These are phyloP conservation scores for Colletotrichum phormii DNA, from an alignment of 2,329 filamentous ascomycete species.

Conservation along the genomic window DNA sequence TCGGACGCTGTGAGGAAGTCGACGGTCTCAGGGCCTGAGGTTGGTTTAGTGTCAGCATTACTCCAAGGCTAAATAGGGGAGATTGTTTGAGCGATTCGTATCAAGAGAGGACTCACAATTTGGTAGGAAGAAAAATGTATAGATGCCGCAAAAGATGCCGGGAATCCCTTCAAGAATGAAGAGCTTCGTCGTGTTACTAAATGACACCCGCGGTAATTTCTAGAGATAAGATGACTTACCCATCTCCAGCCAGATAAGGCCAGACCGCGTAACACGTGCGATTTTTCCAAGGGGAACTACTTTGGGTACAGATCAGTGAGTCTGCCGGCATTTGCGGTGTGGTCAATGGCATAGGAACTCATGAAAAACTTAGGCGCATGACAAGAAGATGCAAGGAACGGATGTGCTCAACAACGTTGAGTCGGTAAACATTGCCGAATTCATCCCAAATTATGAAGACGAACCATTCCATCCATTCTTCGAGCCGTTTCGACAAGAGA, in stretches of 20 bases:
- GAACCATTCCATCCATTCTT: conserved; percentile 51
- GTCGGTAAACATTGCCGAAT: conserved; percentile 66
- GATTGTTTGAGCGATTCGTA: no score
- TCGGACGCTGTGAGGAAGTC: conserved; percentile 40
- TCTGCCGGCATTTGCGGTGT: no score
- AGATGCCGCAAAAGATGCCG: conserved; percentile 40
- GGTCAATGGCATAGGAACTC: neutral
- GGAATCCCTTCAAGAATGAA: conserved; percentile 44
- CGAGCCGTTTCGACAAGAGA: conserved; percentile 54
- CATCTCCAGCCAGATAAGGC: conserved; percentile 43
- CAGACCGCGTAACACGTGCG: conserved; percentile 60
- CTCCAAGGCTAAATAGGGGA: no score
- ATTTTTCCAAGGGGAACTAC: conserved; percentile 58
- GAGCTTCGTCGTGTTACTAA: conserved; percentile 23
- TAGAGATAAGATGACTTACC: conserved; percentile 17
- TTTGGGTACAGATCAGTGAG: conserved; percentile 56
- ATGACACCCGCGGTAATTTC: no score
- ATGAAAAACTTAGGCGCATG: conserved; percentile 41
- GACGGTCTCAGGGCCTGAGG: conserved; percentile 40
- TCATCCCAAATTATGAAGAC: conserved; percentile 51
- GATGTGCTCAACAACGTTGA: conserved; percentile 60
- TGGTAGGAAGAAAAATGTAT: conserved; percentile 41
- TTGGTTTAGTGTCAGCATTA: neutral
- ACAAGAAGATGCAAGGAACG: conserved; percentile 44
- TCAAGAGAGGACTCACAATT: conserved; percentile 33